phyloP scores from a whole-genome alignment of 1,139 yeast genomes.

The Hyphopichia burtonii region DNA sequence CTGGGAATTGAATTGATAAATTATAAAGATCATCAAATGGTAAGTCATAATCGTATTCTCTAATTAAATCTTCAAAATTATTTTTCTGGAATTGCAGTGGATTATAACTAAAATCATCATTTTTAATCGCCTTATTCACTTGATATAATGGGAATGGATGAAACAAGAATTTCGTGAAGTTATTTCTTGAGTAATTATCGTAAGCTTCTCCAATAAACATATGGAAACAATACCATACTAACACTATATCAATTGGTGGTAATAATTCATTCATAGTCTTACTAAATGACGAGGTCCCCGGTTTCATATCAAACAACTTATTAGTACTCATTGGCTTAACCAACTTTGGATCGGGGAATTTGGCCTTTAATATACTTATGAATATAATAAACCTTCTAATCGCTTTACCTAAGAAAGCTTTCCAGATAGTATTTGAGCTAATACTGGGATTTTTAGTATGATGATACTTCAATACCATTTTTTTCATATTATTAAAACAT shows the following conservation, averaged over 20 bases:
- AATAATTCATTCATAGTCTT: conserved; percentile 9
- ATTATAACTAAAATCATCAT: conserved; percentile 17
- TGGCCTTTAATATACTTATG: conserved; percentile 17
- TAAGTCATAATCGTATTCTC: neutral
- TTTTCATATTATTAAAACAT: conserved; percentile 23
- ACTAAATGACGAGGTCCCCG: neutral
- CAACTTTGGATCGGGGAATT: conserved; percentile 1
- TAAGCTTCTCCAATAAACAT: conserved; percentile 20
- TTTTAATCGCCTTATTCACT: conserved; percentile 19
- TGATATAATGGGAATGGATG: conserved; percentile 27
- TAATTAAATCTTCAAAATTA: conserved; percentile 3
- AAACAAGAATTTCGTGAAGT: conserved; percentile 19
- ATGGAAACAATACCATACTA: conserved; percentile 38
- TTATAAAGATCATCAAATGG: conserved; percentile 4
- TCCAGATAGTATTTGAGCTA: conserved; percentile 20
- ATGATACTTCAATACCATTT: neutral
- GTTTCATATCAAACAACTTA: neutral
- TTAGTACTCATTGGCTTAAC: conserved; percentile 1
- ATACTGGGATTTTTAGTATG: neutral
- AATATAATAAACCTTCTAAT: conserved; percentile 29
- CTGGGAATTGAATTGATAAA: conserved; percentile 2
- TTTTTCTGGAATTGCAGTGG: conserved; percentile 8
- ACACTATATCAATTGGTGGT: conserved; percentile 37
- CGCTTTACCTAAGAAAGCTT: conserved; percentile 26
- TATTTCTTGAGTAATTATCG: conserved; percentile 26